These are phyloP conservation scores for Coemansia sp. DNA, from an alignment of 192 early-diverging fungal genomes.

Conservation along the genomic window DNA sequence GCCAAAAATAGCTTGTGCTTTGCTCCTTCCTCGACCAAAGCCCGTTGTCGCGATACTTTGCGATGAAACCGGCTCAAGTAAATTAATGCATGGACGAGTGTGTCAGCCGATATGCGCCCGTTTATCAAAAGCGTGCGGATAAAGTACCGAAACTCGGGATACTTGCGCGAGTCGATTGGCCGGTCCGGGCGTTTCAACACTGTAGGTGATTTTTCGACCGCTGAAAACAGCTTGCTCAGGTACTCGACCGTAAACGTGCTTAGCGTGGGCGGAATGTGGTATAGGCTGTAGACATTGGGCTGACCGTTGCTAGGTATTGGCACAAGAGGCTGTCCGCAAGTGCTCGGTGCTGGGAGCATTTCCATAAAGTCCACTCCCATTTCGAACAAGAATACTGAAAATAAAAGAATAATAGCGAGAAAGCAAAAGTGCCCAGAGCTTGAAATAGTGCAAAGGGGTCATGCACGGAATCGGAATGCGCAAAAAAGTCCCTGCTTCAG, in stretches of 20 bases:
- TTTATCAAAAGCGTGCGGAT: conserved; percentile 48
- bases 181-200: conserved; percentile 32
- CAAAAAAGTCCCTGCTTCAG: background rate
- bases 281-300: conserved; percentile 19
- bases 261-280: conserved; percentile 43
- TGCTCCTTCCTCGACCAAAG: conserved; percentile 45
- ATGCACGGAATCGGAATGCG: background rate
- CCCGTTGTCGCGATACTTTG: conserved; percentile 20
- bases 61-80: conserved; percentile 46
- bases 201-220: conserved; percentile 25
- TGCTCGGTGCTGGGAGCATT: conserved; percentile 9
- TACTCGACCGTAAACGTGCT: conserved; percentile 40
- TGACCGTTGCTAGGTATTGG: background rate
- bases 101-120: conserved; percentile 48
- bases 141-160: conserved; percentile 47
- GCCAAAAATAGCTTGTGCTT: conserved; percentile 52
- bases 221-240: conserved; percentile 45
- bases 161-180: conserved; percentile 28
- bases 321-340: background rate
- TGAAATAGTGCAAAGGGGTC: background rate
- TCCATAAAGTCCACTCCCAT: conserved; percentile 1
- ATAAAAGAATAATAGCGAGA: background rate
- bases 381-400: background rate
- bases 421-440: conserved; percentile 1
- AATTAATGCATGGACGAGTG: conserved; percentile 49